Evolutionary conservation across 1,139 yeast species (phyloP).

Genomic region (Hanseniaspora sp.): DNA sequence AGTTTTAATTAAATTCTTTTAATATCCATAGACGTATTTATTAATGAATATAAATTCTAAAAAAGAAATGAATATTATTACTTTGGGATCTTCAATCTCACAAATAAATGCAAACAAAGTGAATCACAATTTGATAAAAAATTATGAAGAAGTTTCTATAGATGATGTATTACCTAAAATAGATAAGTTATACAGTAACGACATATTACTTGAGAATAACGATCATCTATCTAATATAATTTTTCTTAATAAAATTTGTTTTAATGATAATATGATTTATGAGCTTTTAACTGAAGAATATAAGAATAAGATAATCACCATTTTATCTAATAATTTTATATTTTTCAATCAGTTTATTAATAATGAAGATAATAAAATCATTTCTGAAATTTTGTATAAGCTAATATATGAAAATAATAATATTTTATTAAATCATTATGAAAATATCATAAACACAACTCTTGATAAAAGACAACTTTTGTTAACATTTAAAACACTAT

Average conservation of each 20-base stretch:
- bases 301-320: background rate
- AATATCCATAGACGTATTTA: no score
- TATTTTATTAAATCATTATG: background rate
- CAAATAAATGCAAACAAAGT: background rate
- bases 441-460: background rate
- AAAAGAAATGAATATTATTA: background rate
- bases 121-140: background rate
- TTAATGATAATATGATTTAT: background rate
- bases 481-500: background rate
- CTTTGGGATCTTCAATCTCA: background rate
- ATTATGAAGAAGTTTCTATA: background rate
- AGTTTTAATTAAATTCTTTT: no score
- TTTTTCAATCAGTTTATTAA: conserved; percentile 3
- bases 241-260: background rate
- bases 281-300: background rate
- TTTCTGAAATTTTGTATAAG: background rate
- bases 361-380: background rate
- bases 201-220: background rate
- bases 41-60: no score
- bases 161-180: background rate
- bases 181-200: background rate
- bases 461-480: background rate
- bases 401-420: background rate
- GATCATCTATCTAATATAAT: background rate
- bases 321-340: background rate